Percentiles rank a stretch among this genome's conserved stretches.
phyloP scores from a whole-genome alignment of 805 yeast genomes.

The Scheffersomyces amazonensis region DNA sequence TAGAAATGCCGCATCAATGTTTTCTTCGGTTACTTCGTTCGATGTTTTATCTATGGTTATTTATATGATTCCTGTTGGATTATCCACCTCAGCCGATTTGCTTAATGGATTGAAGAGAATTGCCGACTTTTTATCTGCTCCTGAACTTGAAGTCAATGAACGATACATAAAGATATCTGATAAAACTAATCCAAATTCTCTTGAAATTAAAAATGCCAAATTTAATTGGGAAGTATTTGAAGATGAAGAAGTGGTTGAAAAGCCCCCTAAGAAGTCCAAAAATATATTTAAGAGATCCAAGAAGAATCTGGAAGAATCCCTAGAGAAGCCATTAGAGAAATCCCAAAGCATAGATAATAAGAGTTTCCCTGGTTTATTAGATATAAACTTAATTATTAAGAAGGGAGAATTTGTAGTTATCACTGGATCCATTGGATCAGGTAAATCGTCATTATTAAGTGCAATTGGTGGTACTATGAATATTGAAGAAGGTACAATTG shows the following conservation, averaged over 20 bases:
- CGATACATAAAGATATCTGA: conserved; percentile 3
- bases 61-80: conserved; percentile 61
- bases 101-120: conserved; percentile 57
- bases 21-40: conserved; percentile 65
- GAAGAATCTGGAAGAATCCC: conserved; percentile 2
- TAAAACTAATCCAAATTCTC: conserved; percentile 22
- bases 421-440: conserved; percentile 81
- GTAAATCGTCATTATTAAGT: conserved; percentile 69
- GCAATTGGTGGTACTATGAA: conserved; percentile 75
- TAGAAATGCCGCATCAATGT: conserved; percentile 52
- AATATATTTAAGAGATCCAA: conserved; percentile 3
- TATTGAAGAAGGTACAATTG: conserved; percentile 48
- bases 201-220: conserved; percentile 49
- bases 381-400: conserved; percentile 51
- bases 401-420: conserved; percentile 72
- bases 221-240: conserved; percentile 58
- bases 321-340: conserved; percentile 2
- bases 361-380: conserved; percentile 41
- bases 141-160: conserved; percentile 18
- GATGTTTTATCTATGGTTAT: conserved; percentile 56
- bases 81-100: conserved; percentile 65
- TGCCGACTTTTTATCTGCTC: conserved; percentile 45
- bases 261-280: conserved; percentile 2
- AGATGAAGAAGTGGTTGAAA: conserved; percentile 11
- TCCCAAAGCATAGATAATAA: conserved; percentile 14